Percentiles rank a stretch among this genome's conserved stretches.
Conservation (phyloP, 768 basidiomycete genomes). For the Galerina sulciceps region DNA sequence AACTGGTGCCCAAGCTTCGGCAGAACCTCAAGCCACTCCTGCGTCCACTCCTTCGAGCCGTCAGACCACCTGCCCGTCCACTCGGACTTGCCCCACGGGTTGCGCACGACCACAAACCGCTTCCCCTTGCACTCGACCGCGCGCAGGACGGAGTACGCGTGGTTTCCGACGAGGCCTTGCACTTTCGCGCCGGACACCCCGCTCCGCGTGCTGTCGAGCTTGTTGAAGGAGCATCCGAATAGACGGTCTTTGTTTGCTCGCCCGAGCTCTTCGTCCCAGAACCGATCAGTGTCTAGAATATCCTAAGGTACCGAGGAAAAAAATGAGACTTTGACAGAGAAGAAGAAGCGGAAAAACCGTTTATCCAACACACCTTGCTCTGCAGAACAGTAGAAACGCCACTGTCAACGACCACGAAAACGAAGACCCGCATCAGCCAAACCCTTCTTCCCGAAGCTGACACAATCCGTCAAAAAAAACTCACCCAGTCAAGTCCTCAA, state of each 20-base stretch:
- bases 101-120: conserved; percentile 51
- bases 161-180: conserved; percentile 43
- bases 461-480: conserved; percentile 13
- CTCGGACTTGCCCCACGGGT: conserved; percentile 54
- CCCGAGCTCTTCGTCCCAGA: conserved; percentile 58
- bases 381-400: conserved; percentile 49
- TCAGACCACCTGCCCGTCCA: conserved; percentile 57
- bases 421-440: background rate
- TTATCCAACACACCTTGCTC: conserved; percentile 37
- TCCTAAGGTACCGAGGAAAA: conserved; percentile 28
- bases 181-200: conserved; percentile 31
- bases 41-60: conserved; percentile 54
- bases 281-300: conserved; percentile 52
- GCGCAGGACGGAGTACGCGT: conserved; percentile 52
- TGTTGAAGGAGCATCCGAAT: conserved; percentile 54
- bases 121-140: conserved; percentile 49
- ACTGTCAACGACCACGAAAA: conserved; percentile 22
- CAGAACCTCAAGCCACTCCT: conserved; percentile 47
- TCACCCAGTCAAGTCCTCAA: conserved; percentile 63
- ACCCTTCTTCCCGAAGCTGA: background rate
- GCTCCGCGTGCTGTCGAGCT: conserved; percentile 35
- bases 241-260: conserved; percentile 54
- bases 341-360: background rate
- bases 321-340: background rate
- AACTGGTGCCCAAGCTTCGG: conserved; percentile 44